phyloP scores from a whole-genome alignment of 139 green algal genomes.

The Spirogloea muscicola region DNA sequence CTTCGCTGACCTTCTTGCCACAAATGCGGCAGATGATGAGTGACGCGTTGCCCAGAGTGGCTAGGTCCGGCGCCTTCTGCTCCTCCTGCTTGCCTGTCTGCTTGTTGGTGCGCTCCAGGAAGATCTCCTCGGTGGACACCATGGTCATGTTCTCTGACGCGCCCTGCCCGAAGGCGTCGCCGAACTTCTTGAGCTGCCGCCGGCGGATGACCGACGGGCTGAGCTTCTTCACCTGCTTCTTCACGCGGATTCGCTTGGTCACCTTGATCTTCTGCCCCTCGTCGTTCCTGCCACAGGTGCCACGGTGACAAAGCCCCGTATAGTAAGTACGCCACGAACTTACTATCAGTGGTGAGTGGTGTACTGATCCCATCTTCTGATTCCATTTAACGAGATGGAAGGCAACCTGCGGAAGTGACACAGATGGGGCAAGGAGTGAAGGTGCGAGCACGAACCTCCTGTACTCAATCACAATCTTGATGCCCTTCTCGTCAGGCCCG shows the following conservation, averaged over 20 bases:
- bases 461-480: conserved; percentile 88
- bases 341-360: too few species aligned
- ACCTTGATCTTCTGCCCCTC: conserved; percentile 87
- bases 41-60: conserved; percentile 46
- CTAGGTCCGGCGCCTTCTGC: conserved; percentile 67
- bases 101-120: conserved; percentile 71
- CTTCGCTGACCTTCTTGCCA: conserved; percentile 58
- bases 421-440: too few species aligned
- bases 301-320: too few species aligned
- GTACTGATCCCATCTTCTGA: too few species aligned
- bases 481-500: conserved; percentile 81
- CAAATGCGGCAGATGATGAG: conserved; percentile 57
- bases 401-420: too few species aligned
- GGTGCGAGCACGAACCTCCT: conserved; percentile 50
- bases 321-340: too few species aligned
- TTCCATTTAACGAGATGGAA: too few species aligned
- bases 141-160: conserved; percentile 57
- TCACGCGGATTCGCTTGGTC: conserved; percentile 68
- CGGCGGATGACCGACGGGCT: conserved; percentile 60
- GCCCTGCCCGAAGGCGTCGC: conserved; percentile 53
- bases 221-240: conserved; percentile 82
- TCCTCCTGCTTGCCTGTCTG: conserved; percentile 52
- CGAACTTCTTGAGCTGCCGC: conserved; percentile 81
- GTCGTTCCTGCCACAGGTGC: conserved; percentile 58
- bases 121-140: conserved; percentile 84